Conservation (phyloP, 768 basidiomycete genomes). For the Rhodosporidiobolus sp. region DNA sequence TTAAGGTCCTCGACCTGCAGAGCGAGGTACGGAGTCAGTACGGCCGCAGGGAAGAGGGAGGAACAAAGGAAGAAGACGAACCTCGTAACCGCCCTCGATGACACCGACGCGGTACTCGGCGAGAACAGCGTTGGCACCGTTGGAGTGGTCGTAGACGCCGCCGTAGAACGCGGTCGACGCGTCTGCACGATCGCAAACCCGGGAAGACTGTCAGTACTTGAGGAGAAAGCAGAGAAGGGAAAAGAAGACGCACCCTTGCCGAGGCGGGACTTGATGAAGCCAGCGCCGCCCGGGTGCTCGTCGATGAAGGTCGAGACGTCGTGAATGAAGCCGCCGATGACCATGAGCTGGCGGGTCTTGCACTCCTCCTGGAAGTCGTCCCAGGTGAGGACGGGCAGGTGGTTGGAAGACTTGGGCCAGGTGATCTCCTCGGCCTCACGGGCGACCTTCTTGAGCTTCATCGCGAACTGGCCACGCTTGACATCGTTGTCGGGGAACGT, state of each 20-base stretch:
- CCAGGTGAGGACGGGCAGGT: conserved; percentile 76
- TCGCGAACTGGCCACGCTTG: conserved; percentile 71
- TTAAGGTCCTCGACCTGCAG: conserved; percentile 43
- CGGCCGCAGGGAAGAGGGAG: neutral
- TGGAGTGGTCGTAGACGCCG: conserved; percentile 68
- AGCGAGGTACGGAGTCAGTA: neutral
- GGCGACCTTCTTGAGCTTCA: conserved; percentile 75
- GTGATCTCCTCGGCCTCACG: conserved; percentile 54
- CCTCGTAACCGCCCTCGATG: conserved; percentile 63
- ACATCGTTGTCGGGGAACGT: conserved; percentile 87
- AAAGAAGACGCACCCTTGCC: conserved; percentile 57
- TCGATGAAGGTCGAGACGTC: conserved; percentile 71
- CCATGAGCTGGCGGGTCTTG: conserved; percentile 62
- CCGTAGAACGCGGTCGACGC: conserved; percentile 82
- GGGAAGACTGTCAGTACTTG: no score
- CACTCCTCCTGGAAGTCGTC: conserved; percentile 71
- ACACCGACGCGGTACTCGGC: conserved; percentile 74
- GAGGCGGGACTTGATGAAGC: conserved; percentile 58
- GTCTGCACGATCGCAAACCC: conserved; percentile 45
- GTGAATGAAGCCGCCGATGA: conserved; percentile 82
- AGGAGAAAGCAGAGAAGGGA: neutral
- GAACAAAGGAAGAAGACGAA: conserved; percentile 14
- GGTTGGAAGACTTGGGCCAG: conserved; percentile 53
- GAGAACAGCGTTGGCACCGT: conserved; percentile 77
- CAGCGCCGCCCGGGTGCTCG: conserved; percentile 73